A percentile compares a stretch with the other conserved stretches of the same genome.
These are phyloP conservation scores for Penicillium sp. DNA, from an alignment of 2,329 filamentous ascomycete genomes.

Conservation along the genomic window DNA sequence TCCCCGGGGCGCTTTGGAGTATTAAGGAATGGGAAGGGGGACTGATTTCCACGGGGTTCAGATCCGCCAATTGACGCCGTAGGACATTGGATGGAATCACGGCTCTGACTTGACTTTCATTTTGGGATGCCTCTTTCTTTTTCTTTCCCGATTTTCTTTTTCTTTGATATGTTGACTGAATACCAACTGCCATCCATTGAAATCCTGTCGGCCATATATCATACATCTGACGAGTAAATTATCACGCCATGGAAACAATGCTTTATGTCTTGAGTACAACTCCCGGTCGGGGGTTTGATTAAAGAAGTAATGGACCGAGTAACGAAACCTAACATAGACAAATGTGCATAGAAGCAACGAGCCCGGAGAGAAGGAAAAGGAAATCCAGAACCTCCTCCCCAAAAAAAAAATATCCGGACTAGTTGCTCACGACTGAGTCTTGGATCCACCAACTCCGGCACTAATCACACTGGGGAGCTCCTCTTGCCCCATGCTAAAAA, in stretches of 20 bases:
- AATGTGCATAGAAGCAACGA: not conserved
- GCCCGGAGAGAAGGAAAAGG: not conserved
- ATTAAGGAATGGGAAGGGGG: not conserved
- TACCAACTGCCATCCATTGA: not conserved
- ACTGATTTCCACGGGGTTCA: not conserved
- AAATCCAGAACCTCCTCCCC: not conserved
- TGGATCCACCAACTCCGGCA: conserved; percentile 81
- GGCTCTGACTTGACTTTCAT: not conserved
- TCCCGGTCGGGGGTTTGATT: not conserved
- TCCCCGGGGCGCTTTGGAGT: not conserved
- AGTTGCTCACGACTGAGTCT: conserved; percentile 40
- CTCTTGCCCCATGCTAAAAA: conserved; percentile 81
- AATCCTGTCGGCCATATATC: not conserved
- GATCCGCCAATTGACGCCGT: not conserved
- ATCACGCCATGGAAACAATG: not conserved
- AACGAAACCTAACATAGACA: not conserved
- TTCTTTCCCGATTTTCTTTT: not conserved
- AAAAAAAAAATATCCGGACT: not conserved
- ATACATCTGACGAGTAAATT: not conserved
- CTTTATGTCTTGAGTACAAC: not conserved
- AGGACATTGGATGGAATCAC: not conserved
- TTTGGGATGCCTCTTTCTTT: not conserved
- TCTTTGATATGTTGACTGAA: not conserved
- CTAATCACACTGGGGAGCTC: conserved; percentile 91
- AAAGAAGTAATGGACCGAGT: not conserved